phyloP scores from a whole-genome alignment of 108 stramenopile genomes.

The Cyclotella choctawhatcheeana region DNA sequence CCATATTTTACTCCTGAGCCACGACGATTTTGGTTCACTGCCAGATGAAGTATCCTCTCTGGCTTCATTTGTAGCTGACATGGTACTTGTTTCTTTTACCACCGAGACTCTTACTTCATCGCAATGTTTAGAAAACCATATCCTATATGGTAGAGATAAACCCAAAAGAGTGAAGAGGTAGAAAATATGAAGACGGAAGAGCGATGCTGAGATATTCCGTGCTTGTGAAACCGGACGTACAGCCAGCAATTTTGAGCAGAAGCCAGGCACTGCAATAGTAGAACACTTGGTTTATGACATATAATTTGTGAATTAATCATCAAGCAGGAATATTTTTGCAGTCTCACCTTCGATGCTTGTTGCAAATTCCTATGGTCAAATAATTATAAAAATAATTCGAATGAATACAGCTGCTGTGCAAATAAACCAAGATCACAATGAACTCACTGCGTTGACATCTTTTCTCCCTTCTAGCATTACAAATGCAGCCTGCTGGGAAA shows the following conservation, averaged over 20 bases:
- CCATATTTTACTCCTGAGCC: slow-evolving; percentile 38
- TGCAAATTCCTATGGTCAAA: slow-evolving; percentile 61
- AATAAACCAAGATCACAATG: not conserved
- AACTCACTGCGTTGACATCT: slow-evolving; percentile 67
- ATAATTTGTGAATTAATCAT: not conserved
- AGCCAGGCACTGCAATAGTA: slow-evolving; percentile 61
- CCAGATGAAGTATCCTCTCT: not conserved
- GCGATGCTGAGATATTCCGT: slow-evolving; percentile 36
- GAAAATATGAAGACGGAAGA: slow-evolving; percentile 67
- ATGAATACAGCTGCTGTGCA: not conserved
- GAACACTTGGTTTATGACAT: too few species aligned
- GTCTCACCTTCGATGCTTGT: slow-evolving; percentile 64
- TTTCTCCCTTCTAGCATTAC: slow-evolving; percentile 70
- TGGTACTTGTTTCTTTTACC: slow-evolving; percentile 74
- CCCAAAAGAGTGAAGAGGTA: slow-evolving; percentile 74
- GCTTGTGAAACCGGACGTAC: slow-evolving; percentile 55
- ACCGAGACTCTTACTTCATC: slow-evolving; percentile 82
- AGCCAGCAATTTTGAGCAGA: slow-evolving; percentile 70
- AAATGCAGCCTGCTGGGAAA: slow-evolving; percentile 86
- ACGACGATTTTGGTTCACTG: slow-evolving; percentile 28
- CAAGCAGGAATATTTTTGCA: not conserved
- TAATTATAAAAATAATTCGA: not conserved
- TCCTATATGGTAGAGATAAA: slow-evolving; percentile 82
- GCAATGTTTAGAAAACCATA: slow-evolving; percentile 84
- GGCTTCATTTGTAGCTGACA: slow-evolving; percentile 6